Conservation (phyloP, 768 basidiomycete genomes). For the Ramaria sp. region DNA sequence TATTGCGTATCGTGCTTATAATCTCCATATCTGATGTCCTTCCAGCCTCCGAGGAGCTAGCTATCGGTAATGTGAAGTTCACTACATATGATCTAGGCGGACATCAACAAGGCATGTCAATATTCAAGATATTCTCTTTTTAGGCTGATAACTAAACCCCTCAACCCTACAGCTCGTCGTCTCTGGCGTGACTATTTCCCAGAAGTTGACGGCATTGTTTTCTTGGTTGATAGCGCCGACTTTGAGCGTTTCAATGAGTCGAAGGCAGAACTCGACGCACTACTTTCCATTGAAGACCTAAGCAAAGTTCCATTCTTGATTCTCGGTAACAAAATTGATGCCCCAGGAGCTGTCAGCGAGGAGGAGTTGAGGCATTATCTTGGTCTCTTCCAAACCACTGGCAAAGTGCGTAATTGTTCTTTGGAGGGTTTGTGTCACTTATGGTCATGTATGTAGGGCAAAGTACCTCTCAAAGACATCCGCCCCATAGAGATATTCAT, state of each 20-base stretch:
- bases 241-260: constrained; percentile 93
- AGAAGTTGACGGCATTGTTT: constrained; percentile 97
- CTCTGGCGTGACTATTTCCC: constrained; percentile 99
- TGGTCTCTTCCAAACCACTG: constrained; percentile 97
- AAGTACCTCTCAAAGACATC: constrained; percentile 92
- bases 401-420: constrained; percentile 58
- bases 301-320: constrained; percentile 96
- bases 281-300: constrained; percentile 92
- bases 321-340: constrained; percentile 99
- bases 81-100: constrained; percentile 98
- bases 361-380: constrained; percentile 93
- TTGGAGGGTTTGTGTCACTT: not conserved
- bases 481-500: constrained; percentile 99
- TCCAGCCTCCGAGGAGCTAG: constrained; percentile 93
- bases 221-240: constrained; percentile 96
- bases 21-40: constrained; percentile 8
- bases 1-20: constrained; percentile 5
- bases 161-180: constrained; percentile 58
- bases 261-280: constrained; percentile 93
- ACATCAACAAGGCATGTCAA: constrained; percentile 76
- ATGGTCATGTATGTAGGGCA: constrained; percentile 49
- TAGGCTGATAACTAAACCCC: not conserved
- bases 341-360: constrained; percentile 94
- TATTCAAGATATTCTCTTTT: not conserved
- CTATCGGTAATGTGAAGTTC: constrained; percentile 98